Conservation (phyloP, 1,284 basidiomycete genomes). For the Fomitiporia mediterranea region DNA sequence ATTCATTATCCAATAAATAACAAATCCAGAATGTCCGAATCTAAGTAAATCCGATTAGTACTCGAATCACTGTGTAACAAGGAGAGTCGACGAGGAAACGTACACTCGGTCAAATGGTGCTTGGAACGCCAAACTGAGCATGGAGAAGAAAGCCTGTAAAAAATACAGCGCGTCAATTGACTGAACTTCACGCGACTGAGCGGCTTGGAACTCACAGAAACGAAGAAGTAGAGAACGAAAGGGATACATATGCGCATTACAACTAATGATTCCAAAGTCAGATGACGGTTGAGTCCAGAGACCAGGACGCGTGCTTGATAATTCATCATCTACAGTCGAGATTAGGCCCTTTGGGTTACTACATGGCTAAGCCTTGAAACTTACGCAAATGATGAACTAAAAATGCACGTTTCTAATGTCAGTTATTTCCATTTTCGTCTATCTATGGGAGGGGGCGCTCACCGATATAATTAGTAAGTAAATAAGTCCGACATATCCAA, state of each 20-base stretch:
- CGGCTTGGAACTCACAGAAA: slow-evolving; percentile 45
- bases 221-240: slow-evolving; percentile 50
- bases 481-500: slow-evolving; percentile 71
- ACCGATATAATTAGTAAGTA: slow-evolving; percentile 63
- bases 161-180: not conserved
- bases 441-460: slow-evolving; percentile 30
- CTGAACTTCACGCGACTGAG: not conserved
- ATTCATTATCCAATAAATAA: slow-evolving; percentile 73
- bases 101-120: slow-evolving; percentile 49
- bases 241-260: slow-evolving; percentile 53
- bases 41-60: slow-evolving; percentile 28
- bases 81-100: slow-evolving; percentile 17
- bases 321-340: slow-evolving; percentile 23
- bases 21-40: slow-evolving; percentile 55
- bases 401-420: slow-evolving; percentile 22
- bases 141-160: slow-evolving; percentile 47
- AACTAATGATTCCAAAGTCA: slow-evolving; percentile 52
- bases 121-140: slow-evolving; percentile 63
- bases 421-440: slow-evolving; percentile 30
- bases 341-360: slow-evolving; percentile 22
- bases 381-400: slow-evolving; percentile 38
- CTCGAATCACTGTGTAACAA: not conserved
- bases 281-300: slow-evolving; percentile 45
- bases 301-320: slow-evolving; percentile 30
- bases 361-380: slow-evolving; percentile 29